Base-by-base conservation (phyloP, 805 yeast species). In the Allodekkera sacchari region DNA sequence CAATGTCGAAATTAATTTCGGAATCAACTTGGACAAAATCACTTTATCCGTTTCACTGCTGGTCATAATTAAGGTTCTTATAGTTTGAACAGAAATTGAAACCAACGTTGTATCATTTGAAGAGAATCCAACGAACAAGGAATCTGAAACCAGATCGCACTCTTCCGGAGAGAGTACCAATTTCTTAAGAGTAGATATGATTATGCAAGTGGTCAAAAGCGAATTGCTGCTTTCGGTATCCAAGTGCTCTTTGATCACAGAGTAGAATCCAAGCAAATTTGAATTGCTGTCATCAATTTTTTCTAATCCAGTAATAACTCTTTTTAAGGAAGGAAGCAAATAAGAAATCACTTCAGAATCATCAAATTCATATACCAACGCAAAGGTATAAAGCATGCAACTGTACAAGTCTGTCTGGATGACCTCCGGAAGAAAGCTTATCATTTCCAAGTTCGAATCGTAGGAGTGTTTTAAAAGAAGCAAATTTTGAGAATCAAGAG, bases 331-430 rank as follows among this genome's bases (percentile, higher is more conserved):
- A 1, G 76, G 72, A 11, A 77, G 45, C 13, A 77, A 48, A 5
- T 67, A 61, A 0, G 84, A 74, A 10, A 73, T 61, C 7, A 74
- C 46, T 43, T 58, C 50, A 35, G 58, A 28, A 31, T 58, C 50
- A 17, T 58, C 49, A 27, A 61, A 59, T 44, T 71, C 68, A 47
- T 69, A 71, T 31, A 80, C 60, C 43, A 66, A 63, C 6, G 79
- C 71, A 35, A 81, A 68, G 6, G 80, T 66, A 44, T 68, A 77
- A 16, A 88, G 54, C 24, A 82, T 45, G 44, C 94, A 78, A 1
- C 88, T 68, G 47, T 73, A 74, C 18, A 89, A 57, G 50, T 89
- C 97, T 9, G 63, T 53, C 42, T 73, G 73, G 28, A 84, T 80
- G 13, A 79, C 64, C 17, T 64, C 72, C 0, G 94, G 89, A 43